Evolutionary conservation across 2,329 filamentous ascomycete genomes (phyloP), one percentile per base, ranked within the genome.

Genomic region (Penicillium sp.): DNA sequence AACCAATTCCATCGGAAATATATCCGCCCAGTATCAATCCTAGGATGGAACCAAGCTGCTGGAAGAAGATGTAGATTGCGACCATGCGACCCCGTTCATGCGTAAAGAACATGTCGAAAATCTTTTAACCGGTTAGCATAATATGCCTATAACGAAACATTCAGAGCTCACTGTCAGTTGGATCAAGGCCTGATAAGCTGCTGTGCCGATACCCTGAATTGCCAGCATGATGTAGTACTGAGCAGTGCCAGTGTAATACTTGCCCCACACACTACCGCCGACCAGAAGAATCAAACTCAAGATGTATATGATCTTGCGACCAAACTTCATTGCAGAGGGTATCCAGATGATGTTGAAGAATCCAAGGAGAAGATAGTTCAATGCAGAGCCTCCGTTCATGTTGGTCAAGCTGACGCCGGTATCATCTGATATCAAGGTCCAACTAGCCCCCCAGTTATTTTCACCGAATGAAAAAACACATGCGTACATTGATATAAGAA

Each of bases 271-370:
- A 29, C 62, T 68, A 7, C 66, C 61, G 8, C 51, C 60, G 1
- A 68, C 55, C 23, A 70, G 68, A 8, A 75, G 64, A 3, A 69
- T 44, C 28, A 72, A 64, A 21, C 68, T 75, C 6, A 68, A 37
- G 5, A 76, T 67, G 34, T 71, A 72, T 13, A 75, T 69, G 18
- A 73, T 64, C 42, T 68, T 67, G 7, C 70, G 67, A 7, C 70
- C 70, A 13, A 68, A 52, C 29, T 70, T 73, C 63, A 70, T 71
- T 0, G 69, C 70, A 1, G 67, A 67, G 1, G 66, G 66, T 7
- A 69, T 67, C 66, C 71, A 76, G 52, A 75, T 71, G 28, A 77
- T 70, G 40, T 77, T 77, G 58, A 74, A 68, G 40, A 77, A 73
- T 5, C 73, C 74, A 19, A 77, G 60, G 6, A 76, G 66, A 2